Conservation (phyloP, 129 eudicot species). For the Logfia minima region DNA sequence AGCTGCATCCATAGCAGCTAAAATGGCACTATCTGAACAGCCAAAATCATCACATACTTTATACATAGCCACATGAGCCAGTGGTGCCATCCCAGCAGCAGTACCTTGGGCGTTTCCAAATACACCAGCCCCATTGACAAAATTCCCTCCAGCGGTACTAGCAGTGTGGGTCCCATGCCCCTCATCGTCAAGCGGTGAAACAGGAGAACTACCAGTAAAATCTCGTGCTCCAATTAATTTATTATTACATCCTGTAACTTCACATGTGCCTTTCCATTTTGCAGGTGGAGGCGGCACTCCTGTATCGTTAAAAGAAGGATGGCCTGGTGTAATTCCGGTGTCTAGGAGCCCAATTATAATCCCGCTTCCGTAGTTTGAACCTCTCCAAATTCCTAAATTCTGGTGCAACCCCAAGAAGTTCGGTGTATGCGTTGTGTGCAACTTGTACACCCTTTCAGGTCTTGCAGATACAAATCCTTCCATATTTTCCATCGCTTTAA, state of each 20-base stretch:
- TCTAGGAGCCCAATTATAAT: too few relatives aligned
- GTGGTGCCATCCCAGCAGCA: conserved; percentile 44
- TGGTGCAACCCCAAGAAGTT: too few relatives aligned
- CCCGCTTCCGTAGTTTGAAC: too few relatives aligned
- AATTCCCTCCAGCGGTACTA: conserved; percentile 38
- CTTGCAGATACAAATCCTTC: conserved; percentile 23
- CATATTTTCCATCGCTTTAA: conserved; percentile 31
- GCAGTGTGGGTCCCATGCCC: conserved; percentile 50
- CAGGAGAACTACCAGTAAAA: conserved; percentile 9
- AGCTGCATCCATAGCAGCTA: conserved; percentile 43
- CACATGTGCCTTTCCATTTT: too few relatives aligned
- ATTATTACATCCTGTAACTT: conserved; percentile 29
- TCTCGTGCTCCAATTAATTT: conserved; percentile 40
- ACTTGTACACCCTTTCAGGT: too few relatives aligned
- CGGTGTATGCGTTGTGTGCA: too few relatives aligned
- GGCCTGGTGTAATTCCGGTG: too few relatives aligned
- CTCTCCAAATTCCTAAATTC: too few relatives aligned
- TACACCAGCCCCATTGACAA: conserved; percentile 37
- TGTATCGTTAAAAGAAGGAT: too few relatives aligned
- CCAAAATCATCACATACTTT: conserved; percentile 33
- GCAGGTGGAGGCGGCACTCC: too few relatives aligned
- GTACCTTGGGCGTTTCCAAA: conserved; percentile 40
- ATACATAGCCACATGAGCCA: conserved; percentile 43
- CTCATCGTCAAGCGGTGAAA: conserved; percentile 35
- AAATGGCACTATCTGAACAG: conserved; percentile 33